Evolutionary conservation across 306 rosid genomes (phyloP).

Genomic region (cucumber (Cucumis sativus)): Cucumber_9930_V3 NC_026660.2:16954501-16955000

Average conservation of each 20-base stretch:
- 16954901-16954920: slow-evolving; percentile 86
- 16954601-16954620: slow-evolving; percentile 47
- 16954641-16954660: slow-evolving; percentile 93
- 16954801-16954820: slow-evolving; percentile 82
- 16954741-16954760: slow-evolving; percentile 94
- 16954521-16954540: slow-evolving; percentile 76
- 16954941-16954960: slow-evolving; percentile 89
- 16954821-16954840: slow-evolving; percentile 58
- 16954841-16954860: slow-evolving; percentile 58
- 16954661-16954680: slow-evolving; percentile 84
- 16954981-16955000: slow-evolving; percentile 62
- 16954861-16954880: slow-evolving; percentile 66
- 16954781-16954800: slow-evolving; percentile 62
- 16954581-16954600: slow-evolving; percentile 70
- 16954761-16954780: slow-evolving; percentile 78
- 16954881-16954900: slow-evolving; percentile 76
- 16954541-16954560: slow-evolving; percentile 79
- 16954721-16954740: slow-evolving; percentile 89
- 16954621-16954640: slow-evolving; percentile 57
- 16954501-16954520: slow-evolving; percentile 91
- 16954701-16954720: slow-evolving; percentile 86
- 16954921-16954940: slow-evolving; percentile 94
- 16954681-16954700: slow-evolving; percentile 49
- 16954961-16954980: slow-evolving; percentile 88
- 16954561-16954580: slow-evolving; percentile 94